Percentiles rank a stretch among this genome's conserved stretches.
These are phyloP conservation scores for sweet orange (Citrus sinensis) DNA, from an alignment of 345 rosid species.

Conservation along the genomic window DNA sequence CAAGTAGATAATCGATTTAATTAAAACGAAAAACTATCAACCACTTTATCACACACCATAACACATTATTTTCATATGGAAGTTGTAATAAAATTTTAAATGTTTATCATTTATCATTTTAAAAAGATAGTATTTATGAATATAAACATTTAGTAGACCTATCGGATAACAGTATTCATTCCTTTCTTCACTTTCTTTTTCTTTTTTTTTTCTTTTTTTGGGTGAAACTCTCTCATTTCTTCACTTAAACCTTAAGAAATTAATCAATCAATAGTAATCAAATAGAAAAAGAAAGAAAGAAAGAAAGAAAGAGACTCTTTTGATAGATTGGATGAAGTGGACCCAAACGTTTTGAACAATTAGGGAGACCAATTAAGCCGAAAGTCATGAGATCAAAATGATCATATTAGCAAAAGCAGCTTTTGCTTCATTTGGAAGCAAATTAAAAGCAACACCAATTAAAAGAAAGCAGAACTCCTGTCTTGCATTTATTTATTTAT, in stretches of 20 bases:
- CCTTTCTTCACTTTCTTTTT: too few relatives aligned
- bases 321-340: not conserved
- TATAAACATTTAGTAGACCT: too few relatives aligned
- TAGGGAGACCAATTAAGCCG: not conserved
- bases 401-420: not conserved
- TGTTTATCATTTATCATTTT: too few relatives aligned
- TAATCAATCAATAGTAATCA: not conserved
- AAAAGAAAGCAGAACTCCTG: not conserved
- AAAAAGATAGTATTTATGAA: too few relatives aligned
- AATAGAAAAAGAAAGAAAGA: not conserved
- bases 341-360: not conserved
- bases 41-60: too few relatives aligned
- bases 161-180: too few relatives aligned
- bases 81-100: too few relatives aligned
- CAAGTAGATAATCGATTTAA: too few relatives aligned
- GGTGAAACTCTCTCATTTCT: too few relatives aligned
- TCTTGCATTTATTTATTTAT: not conserved
- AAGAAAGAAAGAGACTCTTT: not conserved
- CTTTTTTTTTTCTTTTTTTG: too few relatives aligned
- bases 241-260: not conserved
- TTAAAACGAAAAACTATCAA: too few relatives aligned
- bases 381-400: not conserved
- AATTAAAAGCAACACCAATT: not conserved
- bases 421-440: constrained; percentile 10
- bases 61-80: too few relatives aligned